A percentile compares a stretch with the other conserved stretches of the same genome.
Conservation (phyloP, 2,329 filamentous ascomycete species). For the Botrytis cinerea region DNA sequence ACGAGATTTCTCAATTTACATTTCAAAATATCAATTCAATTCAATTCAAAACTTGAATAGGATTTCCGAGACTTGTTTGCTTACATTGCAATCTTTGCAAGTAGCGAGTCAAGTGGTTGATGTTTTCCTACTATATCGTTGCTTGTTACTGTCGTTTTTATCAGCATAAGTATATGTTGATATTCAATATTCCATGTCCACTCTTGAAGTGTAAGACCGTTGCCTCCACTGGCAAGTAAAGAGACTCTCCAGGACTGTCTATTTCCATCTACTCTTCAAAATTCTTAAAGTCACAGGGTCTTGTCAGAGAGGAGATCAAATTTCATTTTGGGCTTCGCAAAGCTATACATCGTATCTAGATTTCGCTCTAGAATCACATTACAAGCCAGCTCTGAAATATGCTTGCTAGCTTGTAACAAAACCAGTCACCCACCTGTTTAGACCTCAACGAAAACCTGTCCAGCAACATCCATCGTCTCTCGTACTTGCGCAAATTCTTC, state of each 20-base stretch:
- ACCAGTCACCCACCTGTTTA: background rate
- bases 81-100: no score
- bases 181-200: background rate
- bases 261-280: background rate
- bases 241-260: background rate
- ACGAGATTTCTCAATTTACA: background rate
- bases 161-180: background rate
- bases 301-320: background rate
- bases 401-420: background rate
- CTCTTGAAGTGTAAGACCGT: background rate
- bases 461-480: background rate
- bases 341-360: background rate
- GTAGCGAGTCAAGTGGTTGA: background rate
- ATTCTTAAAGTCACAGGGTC: background rate
- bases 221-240: background rate
- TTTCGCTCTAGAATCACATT: background rate
- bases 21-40: background rate
- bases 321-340: background rate
- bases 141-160: background rate
- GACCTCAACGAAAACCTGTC: background rate
- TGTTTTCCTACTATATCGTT: background rate
- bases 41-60: background rate
- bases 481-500: constrained; percentile 4
- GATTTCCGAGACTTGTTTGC: background rate
- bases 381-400: background rate